phyloP scores from a whole-genome alignment of 2,329 filamentous ascomycete genomes.

The Orbilia quercus region DNA sequence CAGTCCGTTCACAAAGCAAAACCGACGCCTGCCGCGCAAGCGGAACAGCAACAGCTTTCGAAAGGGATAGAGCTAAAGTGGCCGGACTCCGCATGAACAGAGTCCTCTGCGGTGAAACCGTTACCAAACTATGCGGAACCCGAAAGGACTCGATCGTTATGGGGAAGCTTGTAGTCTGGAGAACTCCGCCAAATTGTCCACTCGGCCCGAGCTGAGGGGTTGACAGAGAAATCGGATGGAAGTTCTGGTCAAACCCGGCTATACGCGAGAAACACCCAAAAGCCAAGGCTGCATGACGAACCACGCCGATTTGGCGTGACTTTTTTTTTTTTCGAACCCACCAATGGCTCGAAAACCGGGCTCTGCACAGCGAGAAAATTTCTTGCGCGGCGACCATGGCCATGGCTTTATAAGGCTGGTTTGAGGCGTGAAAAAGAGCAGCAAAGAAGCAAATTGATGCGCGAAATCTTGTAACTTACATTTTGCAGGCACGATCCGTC shows the following conservation, averaged over 20 bases:
- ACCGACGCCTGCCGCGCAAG: slow-evolving; percentile 40
- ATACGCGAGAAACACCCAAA: slow-evolving; percentile 22
- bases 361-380: slow-evolving; percentile 32
- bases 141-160: slow-evolving; percentile 11
- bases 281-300: slow-evolving; percentile 24
- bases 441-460: slow-evolving; percentile 40
- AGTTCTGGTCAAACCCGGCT: slow-evolving; percentile 39
- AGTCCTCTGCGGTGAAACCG: slow-evolving; percentile 34
- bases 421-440: neutral
- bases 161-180: slow-evolving; percentile 53
- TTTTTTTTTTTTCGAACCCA: slow-evolving; percentile 18
- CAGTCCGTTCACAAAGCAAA: slow-evolving; percentile 6
- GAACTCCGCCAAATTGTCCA: slow-evolving; percentile 50
- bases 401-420: slow-evolving; percentile 1
- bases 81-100: slow-evolving; percentile 41
- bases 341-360: slow-evolving; percentile 24
- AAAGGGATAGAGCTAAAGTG: slow-evolving; percentile 8
- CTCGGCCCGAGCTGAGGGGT: slow-evolving; percentile 45
- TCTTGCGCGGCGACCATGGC: slow-evolving; percentile 49
- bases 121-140: slow-evolving; percentile 47
- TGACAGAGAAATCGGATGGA: slow-evolving; percentile 15
- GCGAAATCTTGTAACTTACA: slow-evolving; percentile 47
- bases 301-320: slow-evolving; percentile 55
- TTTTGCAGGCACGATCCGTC: slow-evolving; percentile 32
- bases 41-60: slow-evolving; percentile 18